Base-by-base conservation (phyloP, 73 alveolate genomes). In the Chromera velia region DNA sequence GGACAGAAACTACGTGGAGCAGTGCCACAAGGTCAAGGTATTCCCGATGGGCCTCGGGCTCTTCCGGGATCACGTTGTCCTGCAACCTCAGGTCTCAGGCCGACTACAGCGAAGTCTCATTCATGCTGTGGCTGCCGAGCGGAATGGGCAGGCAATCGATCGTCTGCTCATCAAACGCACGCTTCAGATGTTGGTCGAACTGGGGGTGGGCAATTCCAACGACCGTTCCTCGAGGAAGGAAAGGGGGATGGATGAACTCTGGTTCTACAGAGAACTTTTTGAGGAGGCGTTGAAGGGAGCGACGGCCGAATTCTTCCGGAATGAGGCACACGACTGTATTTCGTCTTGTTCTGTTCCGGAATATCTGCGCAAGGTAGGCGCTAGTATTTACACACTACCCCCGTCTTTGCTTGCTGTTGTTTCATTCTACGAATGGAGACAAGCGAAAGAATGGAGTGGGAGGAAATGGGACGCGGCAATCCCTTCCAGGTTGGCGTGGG, bases 1-100 rank as follows among this genome's bases (percentile, higher is more conserved):
- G 90, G 95, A 89, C 81, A 34, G 95, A 29, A 87, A 81, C 89
- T 89, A 76, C 80, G 95, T 89, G 74, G 81, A 88, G 22, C 86
- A 80, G 86, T 80, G 70, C 86, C 69, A 70, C 69, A 89, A 89
- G 83, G 83, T 79, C 27, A 84, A 87, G 28, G 90, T 89, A 40
- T 89, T 85, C 72, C 84, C 81, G 70, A 74, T 89, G 85, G 90
- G 88, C 45, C 82, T 79, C 26, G 62, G 33, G 45, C 46, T 75
- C 32, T 89, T 86, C 86, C 71, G 90, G 62, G 87, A 89, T 68
- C 72, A 89, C 72, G 86, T 64, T 24, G 63, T 78, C 28, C 76
- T 47, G 49, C 55, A 4, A 40, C 22, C 55, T 0, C 82, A 84
- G 18, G 88, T 89, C 81, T 62, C 73, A 69, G 31, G 34, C 28